Conservation (phyloP, 2,329 filamentous ascomycete species). For the Decorospora gaudefroyi region DNA sequence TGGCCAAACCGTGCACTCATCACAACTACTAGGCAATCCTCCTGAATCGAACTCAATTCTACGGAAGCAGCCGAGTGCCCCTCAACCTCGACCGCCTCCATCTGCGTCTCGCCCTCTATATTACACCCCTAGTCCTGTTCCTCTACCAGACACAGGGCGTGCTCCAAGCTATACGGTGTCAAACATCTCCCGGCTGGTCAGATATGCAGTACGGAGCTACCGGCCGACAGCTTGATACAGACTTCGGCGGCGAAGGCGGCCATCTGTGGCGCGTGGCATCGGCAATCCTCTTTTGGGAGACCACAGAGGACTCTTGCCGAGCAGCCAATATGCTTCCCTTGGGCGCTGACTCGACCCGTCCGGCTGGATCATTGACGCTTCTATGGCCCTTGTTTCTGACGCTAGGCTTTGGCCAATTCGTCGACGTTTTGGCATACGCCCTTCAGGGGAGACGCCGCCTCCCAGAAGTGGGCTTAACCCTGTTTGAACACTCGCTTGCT, state of each 20-base stretch:
- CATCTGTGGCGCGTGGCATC: slow-evolving; percentile 75
- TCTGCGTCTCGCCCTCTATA: slow-evolving; percentile 47
- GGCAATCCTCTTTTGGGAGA: slow-evolving; percentile 70
- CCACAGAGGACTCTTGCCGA: slow-evolving; percentile 74
- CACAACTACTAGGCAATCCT: slow-evolving; percentile 67
- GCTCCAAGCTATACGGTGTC: slow-evolving; percentile 86
- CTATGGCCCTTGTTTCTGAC: slow-evolving; percentile 76
- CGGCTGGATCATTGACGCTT: slow-evolving; percentile 76
- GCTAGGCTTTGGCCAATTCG: slow-evolving; percentile 74
- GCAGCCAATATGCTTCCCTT: slow-evolving; percentile 70
- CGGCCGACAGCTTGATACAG: slow-evolving; percentile 50
- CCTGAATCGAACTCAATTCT: slow-evolving; percentile 90
- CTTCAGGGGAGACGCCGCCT: slow-evolving; percentile 79
- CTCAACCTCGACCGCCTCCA: slow-evolving; percentile 73
- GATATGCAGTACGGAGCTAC: slow-evolving; percentile 54
- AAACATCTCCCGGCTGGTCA: slow-evolving; percentile 64
- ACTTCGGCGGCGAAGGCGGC: slow-evolving; percentile 63
- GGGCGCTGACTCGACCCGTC: slow-evolving; percentile 57
- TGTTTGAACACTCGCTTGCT: slow-evolving; percentile 93
- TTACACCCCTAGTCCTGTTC: slow-evolving; percentile 40
- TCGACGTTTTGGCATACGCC: slow-evolving; percentile 86
- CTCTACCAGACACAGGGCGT: slow-evolving; percentile 68
- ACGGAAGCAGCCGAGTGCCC: slow-evolving; percentile 82
- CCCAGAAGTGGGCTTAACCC: slow-evolving; percentile 91
- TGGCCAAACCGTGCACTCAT: slow-evolving; percentile 6